Percentiles rank a stretch among this genome's conserved stretches.
These are phyloP conservation scores for Aureobasidium mangrovei DNA, from an alignment of 2,329 filamentous ascomycete species.

Conservation along the genomic window DNA sequence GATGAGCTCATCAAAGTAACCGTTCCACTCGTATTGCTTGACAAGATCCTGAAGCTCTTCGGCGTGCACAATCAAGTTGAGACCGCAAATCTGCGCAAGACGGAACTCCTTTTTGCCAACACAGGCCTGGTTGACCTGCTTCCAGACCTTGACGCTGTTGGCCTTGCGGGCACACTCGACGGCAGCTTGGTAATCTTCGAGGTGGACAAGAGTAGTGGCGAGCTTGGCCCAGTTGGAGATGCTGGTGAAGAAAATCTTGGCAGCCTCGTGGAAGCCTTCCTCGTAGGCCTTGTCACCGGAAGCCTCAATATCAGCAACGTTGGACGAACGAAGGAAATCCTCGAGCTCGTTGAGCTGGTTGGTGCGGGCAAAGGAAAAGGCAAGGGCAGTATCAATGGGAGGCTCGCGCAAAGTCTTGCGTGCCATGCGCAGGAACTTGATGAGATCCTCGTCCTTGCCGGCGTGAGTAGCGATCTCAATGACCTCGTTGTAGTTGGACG, in stretches of 20 bases:
- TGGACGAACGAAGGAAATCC: conserved; percentile 86
- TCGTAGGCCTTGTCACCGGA: conserved; percentile 97
- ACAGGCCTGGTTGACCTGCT: conserved; percentile 93
- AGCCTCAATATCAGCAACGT: conserved; percentile 91
- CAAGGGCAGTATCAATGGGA: conserved; percentile 84
- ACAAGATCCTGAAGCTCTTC: conserved; percentile 90
- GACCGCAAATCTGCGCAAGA: conserved; percentile 94
- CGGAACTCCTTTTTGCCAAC: conserved; percentile 98
- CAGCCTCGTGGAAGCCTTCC: conserved; percentile 88
- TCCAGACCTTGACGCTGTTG: conserved; percentile 99
- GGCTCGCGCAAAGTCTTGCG: conserved; percentile 94
- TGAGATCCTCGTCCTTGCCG: conserved; percentile 93
- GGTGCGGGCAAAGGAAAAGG: conserved; percentile 86
- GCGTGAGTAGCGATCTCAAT: conserved; percentile 93
- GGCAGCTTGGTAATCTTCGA: conserved; percentile 92
- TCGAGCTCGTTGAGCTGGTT: conserved; percentile 89
- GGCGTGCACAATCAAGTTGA: conserved; percentile 95
- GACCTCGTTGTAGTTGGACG: conserved; percentile 88
- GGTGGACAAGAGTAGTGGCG: conserved; percentile 92
- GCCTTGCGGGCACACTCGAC: conserved; percentile 97
- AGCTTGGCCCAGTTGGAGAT: conserved; percentile 99
- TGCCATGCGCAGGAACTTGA: conserved; percentile 95
- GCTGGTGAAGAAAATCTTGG: conserved; percentile 97
- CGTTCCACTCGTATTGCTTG: conserved; percentile 91
- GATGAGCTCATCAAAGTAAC: conserved; percentile 98